Evolutionary conservation across 345 rosid genomes (phyloP).

Genomic region (Euclidium syriacum): DNA sequence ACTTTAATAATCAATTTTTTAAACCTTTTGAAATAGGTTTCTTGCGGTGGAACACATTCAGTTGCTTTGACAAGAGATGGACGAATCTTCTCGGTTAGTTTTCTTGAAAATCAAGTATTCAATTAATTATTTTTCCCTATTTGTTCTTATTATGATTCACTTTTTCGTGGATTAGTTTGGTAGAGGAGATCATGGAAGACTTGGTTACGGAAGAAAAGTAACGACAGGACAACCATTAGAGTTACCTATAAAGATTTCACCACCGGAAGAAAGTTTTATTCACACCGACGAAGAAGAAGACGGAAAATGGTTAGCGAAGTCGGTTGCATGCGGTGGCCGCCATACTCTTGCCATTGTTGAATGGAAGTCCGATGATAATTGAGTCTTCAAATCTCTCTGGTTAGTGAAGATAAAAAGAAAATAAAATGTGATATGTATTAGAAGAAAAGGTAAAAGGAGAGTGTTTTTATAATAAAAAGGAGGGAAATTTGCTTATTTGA

Average conservation of each 20-base stretch:
- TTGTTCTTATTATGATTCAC: neutral
- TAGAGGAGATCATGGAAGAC: slow-evolving; percentile 95
- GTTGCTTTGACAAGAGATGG: slow-evolving; percentile 93
- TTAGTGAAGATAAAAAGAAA: neutral
- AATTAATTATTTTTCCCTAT: too few species aligned
- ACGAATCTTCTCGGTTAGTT: slow-evolving; percentile 81
- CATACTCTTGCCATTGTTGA: slow-evolving; percentile 80
- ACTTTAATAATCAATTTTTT: slow-evolving; percentile 3
- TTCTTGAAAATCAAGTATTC: neutral
- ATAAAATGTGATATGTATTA: neutral
- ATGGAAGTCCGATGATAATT: slow-evolving; percentile 43
- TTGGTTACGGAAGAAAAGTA: slow-evolving; percentile 81
- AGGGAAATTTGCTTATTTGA: neutral
- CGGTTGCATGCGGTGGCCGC: slow-evolving; percentile 88
- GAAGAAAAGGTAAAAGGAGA: neutral
- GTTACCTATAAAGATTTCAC: slow-evolving; percentile 61
- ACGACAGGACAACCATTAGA: slow-evolving; percentile 94
- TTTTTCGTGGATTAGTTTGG: slow-evolving; percentile 70
- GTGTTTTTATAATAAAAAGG: neutral
- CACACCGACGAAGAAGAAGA: slow-evolving; percentile 40
- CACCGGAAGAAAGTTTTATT: slow-evolving; percentile 38
- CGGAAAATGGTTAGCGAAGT: slow-evolving; percentile 67
- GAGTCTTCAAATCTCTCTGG: neutral
- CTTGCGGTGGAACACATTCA: slow-evolving; percentile 98
- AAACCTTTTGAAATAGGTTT: slow-evolving; percentile 46